phyloP scores from a whole-genome alignment of 768 basidiomycete genomes.

The Leccinum truebloodii region DNA sequence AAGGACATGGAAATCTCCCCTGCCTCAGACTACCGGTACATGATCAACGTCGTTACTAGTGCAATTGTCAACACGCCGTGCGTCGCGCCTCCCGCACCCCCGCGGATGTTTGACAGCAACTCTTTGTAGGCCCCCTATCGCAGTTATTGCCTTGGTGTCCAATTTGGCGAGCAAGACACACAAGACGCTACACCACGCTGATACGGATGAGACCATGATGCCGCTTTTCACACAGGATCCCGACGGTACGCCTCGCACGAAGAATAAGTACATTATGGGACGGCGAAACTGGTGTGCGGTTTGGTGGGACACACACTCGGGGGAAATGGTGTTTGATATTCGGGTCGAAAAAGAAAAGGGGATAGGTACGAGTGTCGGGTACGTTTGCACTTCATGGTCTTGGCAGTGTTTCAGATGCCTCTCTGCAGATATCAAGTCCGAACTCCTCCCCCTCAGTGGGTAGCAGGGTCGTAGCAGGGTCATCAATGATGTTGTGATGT shows the following conservation, averaged over 20 bases:
- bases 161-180: constrained; percentile 79
- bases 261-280: constrained; percentile 84
- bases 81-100: constrained; percentile 29
- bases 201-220: constrained; percentile 88
- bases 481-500: constrained; percentile 8
- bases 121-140: constrained; percentile 53
- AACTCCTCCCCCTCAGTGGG: constrained; percentile 46
- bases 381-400: constrained; percentile 22
- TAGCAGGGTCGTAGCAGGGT: constrained; percentile 15
- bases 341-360: constrained; percentile 87
- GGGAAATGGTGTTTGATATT: constrained; percentile 78
- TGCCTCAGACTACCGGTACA: constrained; percentile 74
- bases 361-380: constrained; percentile 78
- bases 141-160: constrained; percentile 80
- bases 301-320: constrained; percentile 53
- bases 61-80: constrained; percentile 98
- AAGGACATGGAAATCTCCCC: constrained; percentile 42
- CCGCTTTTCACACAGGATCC: constrained; percentile 79
- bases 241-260: constrained; percentile 64
- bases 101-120: background rate
- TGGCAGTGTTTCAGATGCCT: background rate
- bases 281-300: constrained; percentile 86
- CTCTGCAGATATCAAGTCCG: constrained; percentile 43
- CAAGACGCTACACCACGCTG: constrained; percentile 75
- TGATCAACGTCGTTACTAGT: constrained; percentile 87